Percentiles rank a stretch among this genome's conserved stretches.
Conservation (phyloP, 1,284 basidiomycete species). For the Neonothopanus nambi region DNA sequence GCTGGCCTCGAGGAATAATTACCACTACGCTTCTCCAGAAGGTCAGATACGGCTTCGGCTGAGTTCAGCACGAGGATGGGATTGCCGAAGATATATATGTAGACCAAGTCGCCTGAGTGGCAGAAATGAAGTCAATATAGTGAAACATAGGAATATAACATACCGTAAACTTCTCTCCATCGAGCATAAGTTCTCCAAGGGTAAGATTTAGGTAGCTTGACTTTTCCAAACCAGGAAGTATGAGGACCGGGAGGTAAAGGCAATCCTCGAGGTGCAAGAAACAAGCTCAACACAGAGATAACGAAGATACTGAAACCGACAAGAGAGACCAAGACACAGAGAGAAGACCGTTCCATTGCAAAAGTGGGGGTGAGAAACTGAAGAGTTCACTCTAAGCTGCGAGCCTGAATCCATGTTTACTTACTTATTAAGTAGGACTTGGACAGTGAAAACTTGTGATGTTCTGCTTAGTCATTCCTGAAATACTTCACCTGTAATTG, state of each 20-base stretch:
- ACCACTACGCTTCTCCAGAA: conserved; percentile 44
- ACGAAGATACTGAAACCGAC: not conserved
- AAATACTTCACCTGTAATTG: not conserved
- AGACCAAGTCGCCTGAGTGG: conserved; percentile 50
- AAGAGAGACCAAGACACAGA: conserved; percentile 6
- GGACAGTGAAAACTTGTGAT: not conserved
- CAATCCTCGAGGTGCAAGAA: not conserved
- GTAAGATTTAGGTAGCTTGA: conserved; percentile 36
- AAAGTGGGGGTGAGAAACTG: not conserved
- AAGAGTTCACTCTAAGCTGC: not conserved
- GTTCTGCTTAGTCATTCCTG: not conserved
- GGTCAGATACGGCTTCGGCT: conserved; percentile 37
- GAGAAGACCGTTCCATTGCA: not conserved
- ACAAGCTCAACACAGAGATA: too few relatives aligned
- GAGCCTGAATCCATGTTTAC: not conserved
- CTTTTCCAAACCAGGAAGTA: conserved; percentile 35
- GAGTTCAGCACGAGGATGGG: conserved; percentile 50
- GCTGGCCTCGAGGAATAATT: conserved; percentile 48
- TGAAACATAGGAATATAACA: conserved; percentile 11
- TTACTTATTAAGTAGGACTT: not conserved
- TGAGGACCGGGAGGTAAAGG: conserved; percentile 46
- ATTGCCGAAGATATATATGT: conserved; percentile 46
- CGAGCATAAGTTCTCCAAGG: conserved; percentile 50
- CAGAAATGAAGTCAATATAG: conserved; percentile 1
- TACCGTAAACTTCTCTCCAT: conserved; percentile 48